phyloP scores from a whole-genome alignment of 805 yeast species.

The Brettanomyces sp. region DNA sequence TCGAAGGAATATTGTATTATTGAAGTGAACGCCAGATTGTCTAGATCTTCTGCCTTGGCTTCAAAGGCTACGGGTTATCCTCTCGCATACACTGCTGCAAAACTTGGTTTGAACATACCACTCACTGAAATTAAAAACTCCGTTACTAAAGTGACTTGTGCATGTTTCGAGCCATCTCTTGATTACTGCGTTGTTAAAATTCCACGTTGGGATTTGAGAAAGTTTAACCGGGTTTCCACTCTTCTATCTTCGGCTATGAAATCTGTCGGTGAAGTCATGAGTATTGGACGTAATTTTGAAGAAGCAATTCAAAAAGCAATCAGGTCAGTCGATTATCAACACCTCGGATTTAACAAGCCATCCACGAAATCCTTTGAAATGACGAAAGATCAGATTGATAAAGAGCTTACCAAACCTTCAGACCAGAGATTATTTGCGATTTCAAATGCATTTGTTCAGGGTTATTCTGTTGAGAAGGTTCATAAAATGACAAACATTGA shows the following conservation, averaged over 20 bases:
- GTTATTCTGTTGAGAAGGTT: conserved; percentile 85
- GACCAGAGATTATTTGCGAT: conserved; percentile 94
- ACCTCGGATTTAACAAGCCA: conserved; percentile 85
- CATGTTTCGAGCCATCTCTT: conserved; percentile 94
- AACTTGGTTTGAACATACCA: conserved; percentile 87
- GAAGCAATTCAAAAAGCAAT: conserved; percentile 98
- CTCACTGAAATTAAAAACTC: conserved; percentile 86
- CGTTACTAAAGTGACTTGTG: conserved; percentile 88
- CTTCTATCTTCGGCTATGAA: conserved; percentile 90
- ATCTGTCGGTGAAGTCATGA: conserved; percentile 98
- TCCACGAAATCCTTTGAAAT: conserved; percentile 49
- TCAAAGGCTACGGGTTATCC: conserved; percentile 99
- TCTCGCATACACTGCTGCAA: conserved; percentile 95
- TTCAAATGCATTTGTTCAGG: conserved; percentile 86
- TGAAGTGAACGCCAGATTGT: conserved; percentile 95
- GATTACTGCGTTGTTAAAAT: conserved; percentile 96
- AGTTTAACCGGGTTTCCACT: conserved; percentile 86
- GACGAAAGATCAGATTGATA: conserved; percentile 69
- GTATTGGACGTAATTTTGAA: conserved; percentile 94
- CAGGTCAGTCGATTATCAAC: conserved; percentile 91
- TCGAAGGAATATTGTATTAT: conserved; percentile 93
- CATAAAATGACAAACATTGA: conserved; percentile 89
- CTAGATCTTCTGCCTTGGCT: conserved; percentile 98
- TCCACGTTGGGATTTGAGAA: conserved; percentile 98
- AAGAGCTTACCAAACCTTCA: conserved; percentile 92